phyloP scores from a whole-genome alignment of 345 rosid genomes.

The Bretschneidera sinensis region DNA sequence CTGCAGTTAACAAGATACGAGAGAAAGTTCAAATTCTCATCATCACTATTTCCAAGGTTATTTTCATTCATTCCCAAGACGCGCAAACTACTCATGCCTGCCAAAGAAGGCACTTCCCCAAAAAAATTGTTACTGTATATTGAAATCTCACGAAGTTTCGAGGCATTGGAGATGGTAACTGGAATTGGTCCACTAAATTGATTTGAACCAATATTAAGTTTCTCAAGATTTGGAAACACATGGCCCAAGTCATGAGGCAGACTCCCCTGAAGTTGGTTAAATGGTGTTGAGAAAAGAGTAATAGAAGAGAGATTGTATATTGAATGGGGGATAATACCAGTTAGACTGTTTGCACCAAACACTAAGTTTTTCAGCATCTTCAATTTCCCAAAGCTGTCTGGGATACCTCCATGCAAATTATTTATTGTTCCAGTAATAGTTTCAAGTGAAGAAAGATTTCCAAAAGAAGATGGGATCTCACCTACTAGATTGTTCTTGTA shows the following conservation, averaged over 20 bases:
- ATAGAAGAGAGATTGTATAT: not conserved
- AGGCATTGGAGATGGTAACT: not conserved
- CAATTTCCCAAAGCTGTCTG: not conserved
- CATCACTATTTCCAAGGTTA: too few species aligned
- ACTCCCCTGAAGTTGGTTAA: not conserved
- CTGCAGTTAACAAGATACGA: too few species aligned
- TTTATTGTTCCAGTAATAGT: not conserved
- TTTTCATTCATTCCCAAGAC: too few species aligned
- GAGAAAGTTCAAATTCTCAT: too few species aligned
- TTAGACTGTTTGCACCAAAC: not conserved
- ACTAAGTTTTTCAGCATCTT: constrained; percentile 13
- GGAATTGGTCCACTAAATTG: not conserved
- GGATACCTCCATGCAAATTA: constrained; percentile 1
- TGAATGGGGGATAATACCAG: not conserved
- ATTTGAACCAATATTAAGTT: not conserved
- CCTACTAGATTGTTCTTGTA: constrained; percentile 4
- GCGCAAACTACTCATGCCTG: not conserved
- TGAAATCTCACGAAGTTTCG: not conserved
- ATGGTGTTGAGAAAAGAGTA: not conserved
- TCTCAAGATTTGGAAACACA: not conserved
- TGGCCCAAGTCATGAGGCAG: not conserved
- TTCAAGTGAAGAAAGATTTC: too few species aligned
- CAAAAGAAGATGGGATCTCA: constrained; percentile 13
- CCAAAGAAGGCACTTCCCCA: not conserved
- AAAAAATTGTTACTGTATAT: not conserved